Base-by-base conservation (phyloP, 495 filamentous ascomycete species). In the Aspergillus leporis region DNA sequence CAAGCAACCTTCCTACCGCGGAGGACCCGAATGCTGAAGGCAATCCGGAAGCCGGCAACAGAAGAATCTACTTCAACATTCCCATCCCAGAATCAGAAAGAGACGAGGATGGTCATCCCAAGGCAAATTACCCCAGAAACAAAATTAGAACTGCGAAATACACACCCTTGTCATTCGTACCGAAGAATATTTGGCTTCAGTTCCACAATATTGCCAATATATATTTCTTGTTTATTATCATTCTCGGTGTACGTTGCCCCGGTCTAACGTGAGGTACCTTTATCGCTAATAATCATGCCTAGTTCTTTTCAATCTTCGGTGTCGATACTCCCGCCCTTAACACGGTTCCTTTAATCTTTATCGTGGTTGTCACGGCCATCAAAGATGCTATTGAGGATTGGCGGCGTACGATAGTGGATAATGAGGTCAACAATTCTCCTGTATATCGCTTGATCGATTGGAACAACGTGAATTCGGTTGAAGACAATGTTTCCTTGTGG, bases 361-460 rank as follows among this genome's bases (percentile, higher is more conserved):
- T 99, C 73, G 77, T 99, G n/a, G 77, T 86, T 61, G 82, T 98
- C 49, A 99, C 95, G 9, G 86, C 90, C 5, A 77, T 97, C 65
- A 99, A 98, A 75, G 95, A 99, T 69, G 94, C 88, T n/a, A 90
- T 98, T 61, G 95, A 99, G 74, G 95, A 99, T 79, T 97, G 91
- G 81, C 85, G 95, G 58, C 83, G 95, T 72, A 97, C 92, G 2
- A 81, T 92, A 22, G 86, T 96, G 19, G 95, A 99, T 68, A 96
- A 87, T 58, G 90, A 96, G 66, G 82, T 99, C 53, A 99, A 99
- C 77, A 97, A 99, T 65, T 93, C 95, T 14, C 89, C 93, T 1
- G 90, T 97, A 14, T 93, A 99, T 74, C 84, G 93, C 30, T 77
- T 99, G 30, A 74, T 91, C 0, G 89, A 92, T 56, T 97, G 88